Evolutionary conservation across 2,329 filamentous ascomycete genomes (phyloP).

Genomic region (Sporothrix pseudoabietina): DNA sequence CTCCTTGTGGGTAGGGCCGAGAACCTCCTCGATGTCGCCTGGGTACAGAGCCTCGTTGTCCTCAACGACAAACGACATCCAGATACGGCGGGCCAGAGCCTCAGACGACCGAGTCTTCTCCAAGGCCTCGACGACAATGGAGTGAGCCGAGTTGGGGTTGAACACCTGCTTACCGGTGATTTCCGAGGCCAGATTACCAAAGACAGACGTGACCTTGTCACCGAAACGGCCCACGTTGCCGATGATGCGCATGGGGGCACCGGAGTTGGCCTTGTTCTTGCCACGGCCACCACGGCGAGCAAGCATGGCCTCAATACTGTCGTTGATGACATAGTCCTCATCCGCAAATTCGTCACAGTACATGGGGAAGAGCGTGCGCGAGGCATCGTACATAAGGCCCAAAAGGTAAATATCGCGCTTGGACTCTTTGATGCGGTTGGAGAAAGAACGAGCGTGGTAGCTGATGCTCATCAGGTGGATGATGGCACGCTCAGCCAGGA

Average conservation of each 20-base stretch:
- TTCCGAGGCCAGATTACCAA: conserved; percentile 90
- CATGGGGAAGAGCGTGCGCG: conserved; percentile 82
- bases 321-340: conserved; percentile 89
- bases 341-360: conserved; percentile 89
- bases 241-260: conserved; percentile 77
- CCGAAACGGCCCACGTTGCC: conserved; percentile 75
- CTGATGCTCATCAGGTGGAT: conserved; percentile 83
- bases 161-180: conserved; percentile 96
- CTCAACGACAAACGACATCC: conserved; percentile 97
- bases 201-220: conserved; percentile 89
- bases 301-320: conserved; percentile 72
- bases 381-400: conserved; percentile 86
- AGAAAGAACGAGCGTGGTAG: conserved; percentile 83
- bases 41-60: conserved; percentile 75
- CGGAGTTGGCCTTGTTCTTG: conserved; percentile 49
- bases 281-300: conserved; percentile 38
- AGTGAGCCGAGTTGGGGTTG: conserved; percentile 87
- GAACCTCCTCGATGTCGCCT: conserved; percentile 85
- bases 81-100: conserved; percentile 89
- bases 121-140: conserved; percentile 83
- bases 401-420: conserved; percentile 84
- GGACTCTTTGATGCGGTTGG: conserved; percentile 80
- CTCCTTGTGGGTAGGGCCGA: conserved; percentile 70
- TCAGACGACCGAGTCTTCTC: conserved; percentile 83
- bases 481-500: conserved; percentile 74